A percentile compares a stretch with the other conserved stretches of the same genome.
phyloP scores from a whole-genome alignment of 495 filamentous ascomycete species.

The Amniculicola lignicola region DNA sequence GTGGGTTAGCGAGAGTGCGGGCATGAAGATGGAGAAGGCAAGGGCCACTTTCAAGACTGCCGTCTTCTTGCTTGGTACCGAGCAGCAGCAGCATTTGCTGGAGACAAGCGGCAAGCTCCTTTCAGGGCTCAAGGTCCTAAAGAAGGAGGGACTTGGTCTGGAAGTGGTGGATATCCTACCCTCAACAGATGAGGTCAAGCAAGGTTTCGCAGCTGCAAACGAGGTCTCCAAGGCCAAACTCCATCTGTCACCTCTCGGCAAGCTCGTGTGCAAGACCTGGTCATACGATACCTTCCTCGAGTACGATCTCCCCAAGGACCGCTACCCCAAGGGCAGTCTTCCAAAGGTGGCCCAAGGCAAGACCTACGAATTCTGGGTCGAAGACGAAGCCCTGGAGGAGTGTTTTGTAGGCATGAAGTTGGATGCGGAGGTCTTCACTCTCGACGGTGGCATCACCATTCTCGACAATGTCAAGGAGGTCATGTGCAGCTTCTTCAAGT shows the following conservation, averaged over 20 bases:
- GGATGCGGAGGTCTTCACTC: constrained; percentile 54
- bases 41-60: constrained; percentile 43
- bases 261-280: constrained; percentile 39
- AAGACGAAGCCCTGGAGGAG: constrained; percentile 58
- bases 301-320: constrained; percentile 37
- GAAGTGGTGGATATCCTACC: constrained; percentile 53
- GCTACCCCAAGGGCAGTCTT: constrained; percentile 16
- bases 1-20: constrained; percentile 13
- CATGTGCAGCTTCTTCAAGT: constrained; percentile 33
- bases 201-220: constrained; percentile 47
- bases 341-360: constrained; percentile 32
- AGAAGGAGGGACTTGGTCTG: constrained; percentile 51
- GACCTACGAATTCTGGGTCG: constrained; percentile 63
- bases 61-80: constrained; percentile 40
- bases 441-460: constrained; percentile 21
- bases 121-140: constrained; percentile 38
- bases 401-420: constrained; percentile 78
- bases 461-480: constrained; percentile 37
- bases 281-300: constrained; percentile 29
- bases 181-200: constrained; percentile 40
- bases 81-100: constrained; percentile 31
- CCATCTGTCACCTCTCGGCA: constrained; percentile 38
- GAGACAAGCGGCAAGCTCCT: constrained; percentile 2
- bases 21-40: constrained; percentile 35
- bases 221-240: constrained; percentile 19